A percentile compares a stretch with the other conserved stretches of the same genome.
These are phyloP conservation scores for Ophiocordyceps sinensis DNA, from an alignment of 2,329 filamentous ascomycete genomes.

Conservation along the genomic window DNA sequence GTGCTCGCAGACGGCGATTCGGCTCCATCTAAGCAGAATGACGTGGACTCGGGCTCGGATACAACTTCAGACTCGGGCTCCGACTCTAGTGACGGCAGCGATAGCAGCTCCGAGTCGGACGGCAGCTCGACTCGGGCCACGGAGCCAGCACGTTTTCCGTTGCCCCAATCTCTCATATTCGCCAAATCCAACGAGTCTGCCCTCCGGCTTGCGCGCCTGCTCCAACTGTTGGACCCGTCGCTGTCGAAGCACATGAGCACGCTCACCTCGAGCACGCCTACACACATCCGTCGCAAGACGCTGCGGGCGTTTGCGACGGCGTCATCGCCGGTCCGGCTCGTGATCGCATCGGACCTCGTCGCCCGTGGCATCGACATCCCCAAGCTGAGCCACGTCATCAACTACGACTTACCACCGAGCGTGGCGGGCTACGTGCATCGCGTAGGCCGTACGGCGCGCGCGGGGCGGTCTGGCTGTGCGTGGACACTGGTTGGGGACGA, in stretches of 20 bases:
- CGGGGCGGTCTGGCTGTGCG: slow-evolving; percentile 58
- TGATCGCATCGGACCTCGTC: slow-evolving; percentile 87
- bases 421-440: slow-evolving; percentile 79
- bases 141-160: not conserved
- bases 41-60: slow-evolving; percentile 6
- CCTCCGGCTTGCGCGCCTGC: slow-evolving; percentile 68
- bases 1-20: slow-evolving; percentile 2
- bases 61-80: slow-evolving; percentile 1
- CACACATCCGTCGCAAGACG: slow-evolving; percentile 51
- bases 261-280: slow-evolving; percentile 66
- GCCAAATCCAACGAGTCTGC: slow-evolving; percentile 83
- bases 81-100: slow-evolving; percentile 4
- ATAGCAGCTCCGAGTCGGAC: slow-evolving; percentile 15
- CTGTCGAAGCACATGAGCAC: slow-evolving; percentile 47
- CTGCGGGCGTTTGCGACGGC: slow-evolving; percentile 52
- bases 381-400: slow-evolving; percentile 70
- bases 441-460: slow-evolving; percentile 79
- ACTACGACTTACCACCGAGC: slow-evolving; percentile 81
- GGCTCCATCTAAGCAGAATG: not conserved
- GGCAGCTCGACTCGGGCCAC: slow-evolving; percentile 1
- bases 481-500: slow-evolving; percentile 76
- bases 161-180: slow-evolving; percentile 58
- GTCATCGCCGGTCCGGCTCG: slow-evolving; percentile 53
- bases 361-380: slow-evolving; percentile 79
- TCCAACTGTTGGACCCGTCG: slow-evolving; percentile 50